These are phyloP conservation scores for Capronia americana DNA, from an alignment of 2,329 filamentous ascomycete genomes.

Conservation along the genomic window DNA sequence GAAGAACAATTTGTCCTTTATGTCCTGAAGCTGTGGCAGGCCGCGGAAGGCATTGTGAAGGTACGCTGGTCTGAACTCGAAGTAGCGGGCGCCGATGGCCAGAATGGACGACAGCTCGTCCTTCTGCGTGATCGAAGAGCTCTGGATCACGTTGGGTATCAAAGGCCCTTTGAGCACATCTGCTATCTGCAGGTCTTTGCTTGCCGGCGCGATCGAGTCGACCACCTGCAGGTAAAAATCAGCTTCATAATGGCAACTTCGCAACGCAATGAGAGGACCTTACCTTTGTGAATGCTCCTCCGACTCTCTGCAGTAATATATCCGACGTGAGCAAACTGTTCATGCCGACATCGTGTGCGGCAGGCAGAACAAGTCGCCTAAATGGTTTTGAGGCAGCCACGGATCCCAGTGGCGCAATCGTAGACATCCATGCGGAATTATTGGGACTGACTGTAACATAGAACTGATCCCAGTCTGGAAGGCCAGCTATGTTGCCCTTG, in stretches of 20 bases:
- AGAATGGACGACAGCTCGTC: neutral
- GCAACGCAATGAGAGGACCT: neutral
- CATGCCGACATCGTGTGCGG: conserved; percentile 5
- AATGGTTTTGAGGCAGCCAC: neutral
- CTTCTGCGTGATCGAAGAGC: conserved; percentile 7
- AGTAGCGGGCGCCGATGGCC: neutral
- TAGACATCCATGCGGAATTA: neutral
- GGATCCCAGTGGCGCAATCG: neutral
- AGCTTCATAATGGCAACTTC: neutral
- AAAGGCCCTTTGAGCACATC: neutral
- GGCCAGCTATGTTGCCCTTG: conserved; percentile 1
- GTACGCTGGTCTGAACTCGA: conserved; percentile 2
- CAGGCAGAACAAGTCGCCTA: neutral
- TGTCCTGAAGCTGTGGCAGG: conserved; percentile 4
- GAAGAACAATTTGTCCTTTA: conserved; percentile 7
- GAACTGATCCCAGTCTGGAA: conserved; percentile 5
- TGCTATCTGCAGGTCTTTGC: neutral
- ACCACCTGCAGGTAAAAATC: conserved; percentile 1
- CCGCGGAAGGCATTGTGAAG: neutral
- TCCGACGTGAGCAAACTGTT: conserved; percentile 4
- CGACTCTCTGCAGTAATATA: neutral
- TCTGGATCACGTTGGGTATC: conserved; percentile 7
- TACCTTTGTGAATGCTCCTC: neutral
- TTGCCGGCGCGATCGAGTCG: neutral
- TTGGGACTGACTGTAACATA: conserved; percentile 2